Evolutionary conservation across 345 rosid genomes (phyloP), one percentile per base, ranked within the genome.

Genomic region (Melaleuca quinquenervia): DNA sequence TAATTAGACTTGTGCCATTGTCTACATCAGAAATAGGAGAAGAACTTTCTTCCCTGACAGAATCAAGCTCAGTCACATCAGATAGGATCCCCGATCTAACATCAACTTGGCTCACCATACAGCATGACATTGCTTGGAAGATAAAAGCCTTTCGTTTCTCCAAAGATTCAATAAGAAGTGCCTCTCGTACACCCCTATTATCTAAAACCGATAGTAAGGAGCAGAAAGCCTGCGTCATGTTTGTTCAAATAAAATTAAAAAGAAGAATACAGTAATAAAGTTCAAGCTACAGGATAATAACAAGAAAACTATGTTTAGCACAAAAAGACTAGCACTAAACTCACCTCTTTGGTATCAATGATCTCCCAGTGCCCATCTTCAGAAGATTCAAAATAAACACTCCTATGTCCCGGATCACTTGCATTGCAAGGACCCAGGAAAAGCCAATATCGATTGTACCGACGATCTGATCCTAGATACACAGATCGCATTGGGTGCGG

Each of bases 351-450:
- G 27, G 94, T 90, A 90, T 94, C 97, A 85, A 97, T 93, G 86
- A 97, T 95, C 91, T 94, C 94, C 99, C 99, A 97, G 91, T 93
- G 96, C 85, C 99, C 99, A 91, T 96, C 98, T 91, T 97, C 99
- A 85, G 99, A 96, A 85, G 99, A 97, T 91, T 97, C 99, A 89
- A 96, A 94, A 89, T 95, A 97, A 86, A 97, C 92, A 89, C 98
- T 94, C 92, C 89, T 96, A 90, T 97, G 99, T 64, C 99, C 99
- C 45, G 99, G 96, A 88, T 96, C 99, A 92, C 78, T 86, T 84
- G 88, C 86, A 88, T 90, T 91, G 92, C 99, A 97, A 12, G 99
- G 98, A 84, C 98, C 99, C 93, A 97, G 91, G 93, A 97, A 96
- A 90, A 97, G 98, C 99, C 99, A 97, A 90, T 95, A 97, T 86